Evolutionary conservation across 305 asterid genomes (phyloP).

Genomic region (Fraxinus velutina): DNA sequence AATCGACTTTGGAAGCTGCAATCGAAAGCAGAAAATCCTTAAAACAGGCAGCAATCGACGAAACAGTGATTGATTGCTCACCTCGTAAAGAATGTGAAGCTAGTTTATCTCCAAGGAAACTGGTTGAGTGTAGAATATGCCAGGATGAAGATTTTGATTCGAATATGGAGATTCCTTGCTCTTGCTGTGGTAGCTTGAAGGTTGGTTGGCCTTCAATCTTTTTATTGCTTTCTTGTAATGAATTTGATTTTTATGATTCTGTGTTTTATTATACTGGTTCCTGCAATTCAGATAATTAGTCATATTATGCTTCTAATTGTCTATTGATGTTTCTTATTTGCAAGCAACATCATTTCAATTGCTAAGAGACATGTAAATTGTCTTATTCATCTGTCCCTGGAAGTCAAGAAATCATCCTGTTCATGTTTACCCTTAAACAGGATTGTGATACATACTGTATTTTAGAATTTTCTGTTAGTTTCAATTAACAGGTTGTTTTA

Average conservation of each 20-base stretch:
- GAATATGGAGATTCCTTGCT: constrained; percentile 83
- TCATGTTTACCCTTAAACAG: not conserved
- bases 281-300: not conserved
- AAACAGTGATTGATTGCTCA: constrained; percentile 29
- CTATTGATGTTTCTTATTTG: not conserved
- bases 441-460: not conserved
- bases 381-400: not conserved
- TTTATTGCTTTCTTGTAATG: not conserved
- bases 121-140: constrained; percentile 86
- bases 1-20: constrained; percentile 79
- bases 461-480: not conserved
- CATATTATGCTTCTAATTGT: not conserved
- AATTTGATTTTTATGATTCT: not conserved
- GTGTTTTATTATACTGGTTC: not conserved
- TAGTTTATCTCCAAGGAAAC: constrained; percentile 50
- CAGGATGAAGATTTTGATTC: constrained; percentile 78
- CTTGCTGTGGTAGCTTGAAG: constrained; percentile 95
- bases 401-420: not conserved
- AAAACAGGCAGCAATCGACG: constrained; percentile 38
- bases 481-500: not conserved
- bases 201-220: constrained; percentile 34
- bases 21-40: constrained; percentile 46
- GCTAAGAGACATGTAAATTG: not conserved
- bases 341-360: not conserved
- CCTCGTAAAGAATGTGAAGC: constrained; percentile 31